Conservation (phyloP, 768 basidiomycete species). For the Dendrothele bispora region DNA sequence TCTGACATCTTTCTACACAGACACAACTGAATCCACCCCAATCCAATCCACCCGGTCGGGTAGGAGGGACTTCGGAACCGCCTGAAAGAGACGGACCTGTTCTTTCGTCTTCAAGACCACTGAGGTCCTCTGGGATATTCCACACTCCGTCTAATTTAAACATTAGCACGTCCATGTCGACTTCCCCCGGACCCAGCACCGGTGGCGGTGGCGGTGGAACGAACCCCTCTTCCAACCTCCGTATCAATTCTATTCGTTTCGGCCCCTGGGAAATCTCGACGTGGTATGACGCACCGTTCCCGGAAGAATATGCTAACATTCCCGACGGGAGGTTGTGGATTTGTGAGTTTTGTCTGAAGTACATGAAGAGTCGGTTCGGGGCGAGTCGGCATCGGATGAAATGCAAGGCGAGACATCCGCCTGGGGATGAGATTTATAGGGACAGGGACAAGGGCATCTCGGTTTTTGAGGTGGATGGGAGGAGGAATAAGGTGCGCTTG, state of each 20-base stretch:
- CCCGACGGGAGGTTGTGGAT: slow-evolving; percentile 94
- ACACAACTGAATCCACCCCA: slow-evolving; percentile 49
- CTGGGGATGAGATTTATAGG: slow-evolving; percentile 97
- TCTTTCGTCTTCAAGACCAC: slow-evolving; percentile 59
- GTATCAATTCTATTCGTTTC: slow-evolving; percentile 88
- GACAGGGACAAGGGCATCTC: slow-evolving; percentile 87
- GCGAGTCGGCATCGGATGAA: slow-evolving; percentile 86
- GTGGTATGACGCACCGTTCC: slow-evolving; percentile 99
- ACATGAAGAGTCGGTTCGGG: slow-evolving; percentile 93
- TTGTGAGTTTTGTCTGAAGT: slow-evolving; percentile 97
- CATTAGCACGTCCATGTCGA: slow-evolving; percentile 36
- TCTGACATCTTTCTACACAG: slow-evolving; percentile 27
- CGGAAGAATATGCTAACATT: slow-evolving; percentile 92
- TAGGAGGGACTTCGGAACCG: no score
- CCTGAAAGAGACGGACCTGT: slow-evolving; percentile 29
- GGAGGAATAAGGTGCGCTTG: slow-evolving; percentile 83
- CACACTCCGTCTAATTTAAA: slow-evolving; percentile 34
- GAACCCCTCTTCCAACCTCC: slow-evolving; percentile 40
- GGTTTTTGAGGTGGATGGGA: slow-evolving; percentile 96
- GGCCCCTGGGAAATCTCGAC: slow-evolving; percentile 93
- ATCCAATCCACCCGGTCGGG: slow-evolving; percentile 22
- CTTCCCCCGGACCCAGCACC: slow-evolving; percentile 43
- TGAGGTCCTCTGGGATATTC: slow-evolving; percentile 57
- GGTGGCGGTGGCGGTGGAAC: slow-evolving; percentile 32
- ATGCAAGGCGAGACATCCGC: slow-evolving; percentile 93